Percentiles rank a stretch among this genome's conserved stretches.
These are phyloP conservation scores for Fraxinus xanthoxyloides DNA, from an alignment of 305 asterid genomes.

Conservation along the genomic window DNA sequence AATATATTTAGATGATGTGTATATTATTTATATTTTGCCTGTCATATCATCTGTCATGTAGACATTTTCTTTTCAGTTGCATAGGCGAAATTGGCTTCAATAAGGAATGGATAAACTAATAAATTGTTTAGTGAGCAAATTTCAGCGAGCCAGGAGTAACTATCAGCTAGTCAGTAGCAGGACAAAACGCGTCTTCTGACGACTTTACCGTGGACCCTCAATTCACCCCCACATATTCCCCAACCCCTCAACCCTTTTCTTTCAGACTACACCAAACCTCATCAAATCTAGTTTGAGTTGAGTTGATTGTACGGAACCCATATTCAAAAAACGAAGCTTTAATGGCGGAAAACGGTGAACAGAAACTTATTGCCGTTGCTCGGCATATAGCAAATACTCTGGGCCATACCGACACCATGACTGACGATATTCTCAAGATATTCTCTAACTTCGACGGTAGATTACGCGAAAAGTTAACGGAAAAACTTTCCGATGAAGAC, in stretches of 20 bases:
- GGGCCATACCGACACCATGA: slow-evolving; percentile 84
- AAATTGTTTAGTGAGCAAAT: too few species aligned
- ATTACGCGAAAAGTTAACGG: slow-evolving; percentile 71
- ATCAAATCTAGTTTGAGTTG: slow-evolving; percentile 17
- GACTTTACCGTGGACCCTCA: slow-evolving; percentile 7
- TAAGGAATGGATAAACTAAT: too few species aligned
- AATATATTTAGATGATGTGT: too few species aligned
- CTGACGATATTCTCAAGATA: slow-evolving; percentile 87
- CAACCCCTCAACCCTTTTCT: slow-evolving; percentile 17
- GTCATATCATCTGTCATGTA: too few species aligned
- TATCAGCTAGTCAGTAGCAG: background rate
- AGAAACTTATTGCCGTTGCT: slow-evolving; percentile 88
- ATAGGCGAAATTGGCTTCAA: too few species aligned
- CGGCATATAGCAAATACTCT: slow-evolving; percentile 95
- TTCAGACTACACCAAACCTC: slow-evolving; percentile 3
- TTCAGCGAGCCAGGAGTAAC: too few species aligned
- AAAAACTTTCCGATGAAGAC: slow-evolving; percentile 56
- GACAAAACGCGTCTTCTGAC: slow-evolving; percentile 18
- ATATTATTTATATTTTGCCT: too few species aligned
- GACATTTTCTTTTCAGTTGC: too few species aligned
- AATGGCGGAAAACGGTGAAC: slow-evolving; percentile 96
- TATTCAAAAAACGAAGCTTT: background rate
- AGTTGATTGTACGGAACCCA: background rate
- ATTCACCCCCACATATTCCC: slow-evolving; percentile 9
- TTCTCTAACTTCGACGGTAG: slow-evolving; percentile 90